phyloP scores from a whole-genome alignment of 2,329 filamentous ascomycete species.

The Ophiostoma piceae region DNA sequence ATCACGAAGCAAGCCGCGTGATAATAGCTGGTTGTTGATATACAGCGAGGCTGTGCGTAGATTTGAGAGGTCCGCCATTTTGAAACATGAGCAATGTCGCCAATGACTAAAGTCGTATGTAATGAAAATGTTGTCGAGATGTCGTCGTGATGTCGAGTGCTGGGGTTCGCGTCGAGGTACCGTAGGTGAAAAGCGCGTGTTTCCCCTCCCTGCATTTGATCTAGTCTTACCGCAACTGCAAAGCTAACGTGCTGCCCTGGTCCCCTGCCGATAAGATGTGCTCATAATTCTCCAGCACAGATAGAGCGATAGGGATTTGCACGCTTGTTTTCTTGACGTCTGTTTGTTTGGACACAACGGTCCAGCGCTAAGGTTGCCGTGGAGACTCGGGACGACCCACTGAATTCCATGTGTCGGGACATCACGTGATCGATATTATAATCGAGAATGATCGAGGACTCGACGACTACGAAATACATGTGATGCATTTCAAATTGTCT shows the following conservation, averaged over 20 bases:
- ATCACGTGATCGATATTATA: slow-evolving; percentile 18
- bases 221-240: background rate
- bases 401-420: background rate
- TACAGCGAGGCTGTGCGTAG: slow-evolving; percentile 63
- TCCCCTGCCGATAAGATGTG: slow-evolving; percentile 13
- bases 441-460: background rate
- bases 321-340: slow-evolving; percentile 9
- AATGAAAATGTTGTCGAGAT: background rate
- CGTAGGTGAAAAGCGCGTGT: background rate
- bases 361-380: slow-evolving; percentile 23
- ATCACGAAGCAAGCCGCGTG: slow-evolving; percentile 60
- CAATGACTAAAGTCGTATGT: background rate
- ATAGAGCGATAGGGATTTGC: slow-evolving; percentile 1
- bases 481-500: background rate
- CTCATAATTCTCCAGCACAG: background rate
- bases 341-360: slow-evolving; percentile 16
- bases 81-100: background rate
- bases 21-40: slow-evolving; percentile 67
- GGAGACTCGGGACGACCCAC: slow-evolving; percentile 15
- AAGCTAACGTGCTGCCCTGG: background rate
- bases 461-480: background rate
- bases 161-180: background rate
- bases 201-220: slow-evolving; percentile 9
- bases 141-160: background rate
- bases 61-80: slow-evolving; percentile 56